Conservation (phyloP, 208 protist species). For the Trypanosoma platydactyli region DNA sequence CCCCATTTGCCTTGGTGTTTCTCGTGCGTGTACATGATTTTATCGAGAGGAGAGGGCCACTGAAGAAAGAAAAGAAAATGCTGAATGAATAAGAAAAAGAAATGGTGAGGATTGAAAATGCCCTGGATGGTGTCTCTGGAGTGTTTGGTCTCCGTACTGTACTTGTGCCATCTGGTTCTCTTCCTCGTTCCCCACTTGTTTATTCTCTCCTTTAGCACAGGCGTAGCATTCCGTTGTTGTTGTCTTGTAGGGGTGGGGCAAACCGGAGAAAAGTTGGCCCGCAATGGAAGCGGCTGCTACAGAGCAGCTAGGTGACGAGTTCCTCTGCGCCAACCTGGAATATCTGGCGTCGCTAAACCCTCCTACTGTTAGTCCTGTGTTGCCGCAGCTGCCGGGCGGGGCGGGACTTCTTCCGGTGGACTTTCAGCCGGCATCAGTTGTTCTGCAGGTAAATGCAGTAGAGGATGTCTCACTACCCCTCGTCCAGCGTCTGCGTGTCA, state of each 20-base stretch:
- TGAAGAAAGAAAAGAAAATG: no score
- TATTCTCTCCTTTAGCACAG: no score
- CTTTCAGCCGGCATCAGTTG: slow-evolving; percentile 28
- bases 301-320: slow-evolving; percentile 2
- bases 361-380: slow-evolving; percentile 3
- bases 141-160: background rate
- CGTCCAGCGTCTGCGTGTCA: slow-evolving; percentile 45
- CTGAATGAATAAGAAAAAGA: no score
- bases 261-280: background rate
- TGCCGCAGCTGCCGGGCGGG: slow-evolving; percentile 22
- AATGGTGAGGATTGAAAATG: no score
- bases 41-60: no score
- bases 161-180: no score
- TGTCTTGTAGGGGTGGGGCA: background rate
- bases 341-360: slow-evolving; percentile 26
- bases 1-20: no score
- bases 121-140: slow-evolving; percentile 2
- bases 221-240: background rate
- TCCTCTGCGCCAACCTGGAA: slow-evolving; percentile 28
- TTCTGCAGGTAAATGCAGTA: slow-evolving; percentile 63
- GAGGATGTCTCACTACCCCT: slow-evolving; percentile 59
- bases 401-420: slow-evolving; percentile 21
- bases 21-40: no score
- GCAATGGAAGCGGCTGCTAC: background rate
- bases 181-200: no score